These are phyloP conservation scores for Quillaja saponaria DNA, from an alignment of 306 rosid genomes.

Conservation along the genomic window DNA sequence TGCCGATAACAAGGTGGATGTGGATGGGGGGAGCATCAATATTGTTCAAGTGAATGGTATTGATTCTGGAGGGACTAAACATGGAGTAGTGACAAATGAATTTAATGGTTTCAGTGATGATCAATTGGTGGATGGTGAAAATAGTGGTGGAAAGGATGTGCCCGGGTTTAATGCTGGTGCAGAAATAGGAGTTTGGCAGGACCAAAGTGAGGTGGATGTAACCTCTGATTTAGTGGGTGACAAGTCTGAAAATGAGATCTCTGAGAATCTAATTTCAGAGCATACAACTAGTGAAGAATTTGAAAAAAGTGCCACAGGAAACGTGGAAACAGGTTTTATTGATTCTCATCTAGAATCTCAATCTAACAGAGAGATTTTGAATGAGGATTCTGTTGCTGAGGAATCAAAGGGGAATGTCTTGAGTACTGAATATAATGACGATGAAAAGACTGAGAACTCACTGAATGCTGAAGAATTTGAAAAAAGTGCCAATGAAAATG, in stretches of 20 bases:
- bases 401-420: slow-evolving; percentile 33
- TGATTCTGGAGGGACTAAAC: slow-evolving; percentile 44
- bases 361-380: slow-evolving; percentile 29
- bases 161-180: slow-evolving; percentile 34
- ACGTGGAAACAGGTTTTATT: slow-evolving; percentile 31
- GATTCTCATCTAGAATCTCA: slow-evolving; percentile 43
- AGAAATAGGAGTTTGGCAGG: slow-evolving; percentile 30
- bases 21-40: too few species aligned
- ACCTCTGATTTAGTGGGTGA: slow-evolving; percentile 19
- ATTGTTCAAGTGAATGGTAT: too few species aligned
- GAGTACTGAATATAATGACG: slow-evolving; percentile 32
- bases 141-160: slow-evolving; percentile 41
- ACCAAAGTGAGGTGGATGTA: slow-evolving; percentile 33
- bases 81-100: slow-evolving; percentile 32
- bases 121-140: slow-evolving; percentile 22
- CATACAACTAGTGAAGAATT: slow-evolving; percentile 22
- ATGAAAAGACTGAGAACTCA: slow-evolving; percentile 26
- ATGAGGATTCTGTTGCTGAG: slow-evolving; percentile 33
- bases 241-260: slow-evolving; percentile 43
- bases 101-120: slow-evolving; percentile 25
- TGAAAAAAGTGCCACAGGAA: slow-evolving; percentile 36
- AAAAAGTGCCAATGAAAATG: slow-evolving; percentile 35
- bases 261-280: slow-evolving; percentile 36
- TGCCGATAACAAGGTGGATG: slow-evolving; percentile 23
- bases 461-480: slow-evolving; percentile 31